Conservation (phyloP, 208 protist genomes). For the Crithidia bombi region DNA sequence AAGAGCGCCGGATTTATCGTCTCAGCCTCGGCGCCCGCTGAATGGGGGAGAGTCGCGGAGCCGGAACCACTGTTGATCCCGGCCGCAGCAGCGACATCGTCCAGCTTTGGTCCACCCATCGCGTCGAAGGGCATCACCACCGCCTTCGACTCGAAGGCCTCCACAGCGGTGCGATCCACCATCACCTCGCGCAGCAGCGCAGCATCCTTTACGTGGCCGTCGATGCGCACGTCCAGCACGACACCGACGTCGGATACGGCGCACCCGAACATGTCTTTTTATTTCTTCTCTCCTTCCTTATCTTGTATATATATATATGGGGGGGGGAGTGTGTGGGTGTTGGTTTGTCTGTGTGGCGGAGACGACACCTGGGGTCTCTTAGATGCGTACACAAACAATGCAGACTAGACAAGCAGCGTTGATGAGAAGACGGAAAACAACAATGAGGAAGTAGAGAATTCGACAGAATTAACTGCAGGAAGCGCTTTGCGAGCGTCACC, state of each 20-base stretch:
- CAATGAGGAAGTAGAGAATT: too few relatives aligned
- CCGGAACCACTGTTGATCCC: background rate
- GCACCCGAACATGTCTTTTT: conserved; percentile 23
- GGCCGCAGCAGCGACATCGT: background rate
- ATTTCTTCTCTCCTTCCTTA: too few relatives aligned
- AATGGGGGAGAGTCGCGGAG: background rate
- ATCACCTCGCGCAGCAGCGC: conserved; percentile 8
- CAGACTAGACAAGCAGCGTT: too few relatives aligned
- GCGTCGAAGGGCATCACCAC: conserved; percentile 8
- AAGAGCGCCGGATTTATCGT: conserved; percentile 9
- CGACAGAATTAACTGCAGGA: too few relatives aligned
- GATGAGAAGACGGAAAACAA: too few relatives aligned
- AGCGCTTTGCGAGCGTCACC: too few relatives aligned
- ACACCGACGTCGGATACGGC: conserved; percentile 22
- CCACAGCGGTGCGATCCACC: conserved; percentile 9
- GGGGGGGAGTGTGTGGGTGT: too few relatives aligned
- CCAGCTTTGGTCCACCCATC: conserved; percentile 3
- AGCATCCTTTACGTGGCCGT: background rate
- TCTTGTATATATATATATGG: too few relatives aligned
- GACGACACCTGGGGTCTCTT: too few relatives aligned
- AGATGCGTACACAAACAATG: too few relatives aligned
- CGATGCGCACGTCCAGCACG: conserved; percentile 18
- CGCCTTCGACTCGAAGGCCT: conserved; percentile 9
- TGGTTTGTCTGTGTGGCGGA: too few relatives aligned
- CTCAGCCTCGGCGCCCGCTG: conserved; percentile 27